Evolutionary conservation across 2,329 filamentous ascomycete species (phyloP).

Genomic region (Alternaria brassicae): DNA sequence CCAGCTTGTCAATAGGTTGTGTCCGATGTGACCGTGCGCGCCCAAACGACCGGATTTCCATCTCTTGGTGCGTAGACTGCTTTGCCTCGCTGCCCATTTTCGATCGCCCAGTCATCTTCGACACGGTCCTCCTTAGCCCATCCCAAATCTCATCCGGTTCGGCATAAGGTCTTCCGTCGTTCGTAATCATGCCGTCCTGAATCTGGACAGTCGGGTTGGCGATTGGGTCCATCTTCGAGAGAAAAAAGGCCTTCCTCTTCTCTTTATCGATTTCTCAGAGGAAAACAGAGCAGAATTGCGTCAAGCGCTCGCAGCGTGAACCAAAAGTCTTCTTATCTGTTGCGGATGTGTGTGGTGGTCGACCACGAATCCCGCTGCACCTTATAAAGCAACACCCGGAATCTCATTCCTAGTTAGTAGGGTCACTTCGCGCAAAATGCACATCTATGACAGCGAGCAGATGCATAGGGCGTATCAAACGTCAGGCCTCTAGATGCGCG

Average conservation of each 20-base stretch:
- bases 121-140: constrained; percentile 26
- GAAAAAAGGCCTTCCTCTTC: background rate
- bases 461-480: constrained; percentile 2
- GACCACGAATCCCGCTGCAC: background rate
- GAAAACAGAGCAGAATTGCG: background rate
- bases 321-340: background rate
- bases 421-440: constrained; percentile 10
- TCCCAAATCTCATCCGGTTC: constrained; percentile 32
- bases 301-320: background rate
- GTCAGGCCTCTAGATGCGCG: background rate
- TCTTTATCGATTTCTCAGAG: background rate
- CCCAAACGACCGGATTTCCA: constrained; percentile 11
- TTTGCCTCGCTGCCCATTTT: constrained; percentile 25
- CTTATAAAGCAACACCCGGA: background rate
- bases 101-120: constrained; percentile 31
- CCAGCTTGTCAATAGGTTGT: background rate
- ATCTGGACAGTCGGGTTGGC: constrained; percentile 37
- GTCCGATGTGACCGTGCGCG: constrained; percentile 16
- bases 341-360: background rate
- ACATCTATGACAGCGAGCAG: background rate
- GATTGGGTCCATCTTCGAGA: constrained; percentile 36
- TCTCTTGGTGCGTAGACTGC: constrained; percentile 15
- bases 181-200: constrained; percentile 26
- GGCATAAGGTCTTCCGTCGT: constrained; percentile 9
- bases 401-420: background rate